Evolutionary conservation across 2,329 filamentous ascomycete genomes (phyloP), one percentile per base, ranked within the genome.

Genomic region (Ophiostoma sp.): DNA sequence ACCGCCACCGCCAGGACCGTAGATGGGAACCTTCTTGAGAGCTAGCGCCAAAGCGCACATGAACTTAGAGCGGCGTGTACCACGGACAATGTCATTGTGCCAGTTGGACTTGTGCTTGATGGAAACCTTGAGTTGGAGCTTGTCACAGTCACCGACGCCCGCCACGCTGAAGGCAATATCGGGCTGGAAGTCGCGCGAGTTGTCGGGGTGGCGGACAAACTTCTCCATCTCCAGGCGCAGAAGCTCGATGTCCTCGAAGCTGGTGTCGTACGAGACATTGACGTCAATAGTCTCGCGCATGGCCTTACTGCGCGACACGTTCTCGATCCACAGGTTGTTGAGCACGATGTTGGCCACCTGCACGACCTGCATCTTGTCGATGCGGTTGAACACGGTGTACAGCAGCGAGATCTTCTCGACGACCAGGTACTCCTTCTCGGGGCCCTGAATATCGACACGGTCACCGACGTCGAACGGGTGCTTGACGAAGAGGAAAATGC

Each of bases 401-500:
- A 99, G 87, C 39, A 99, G 88, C 2, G 95, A 97, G 78, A 98
- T 98, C 80, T 95, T 93, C 82, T 98, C 94, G 12, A 99, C 96
- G 4, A 94, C 86, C 77, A 97, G 90, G 77, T 90, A 87, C 76
- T 91, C 87, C 74, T 84, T 84, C 75, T 85, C 83, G 9, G 83
- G 81, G 19, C 86, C 86, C 70, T 81, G 84, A 76, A 98, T 92
- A 78, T 98, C 94, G 59, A 98, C 93, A 33, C 96, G 91, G 81
- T 99, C 96, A 75, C 95, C 95, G 28, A 98, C 94, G 80, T 99
- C 96, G 81, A 93, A 98, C 0, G 96, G 95, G 81, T 99, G 96
- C 85, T 99, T 99, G 85, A 98, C 94, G 79, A 99, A 99, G 1
- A 99, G 85, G 85, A 99, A 99, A 79, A 99, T 97, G 85, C 95